These are phyloP conservation scores for Globisporangium cystogenes DNA, from an alignment of 352 stramenopile genomes.

Conservation along the genomic window DNA sequence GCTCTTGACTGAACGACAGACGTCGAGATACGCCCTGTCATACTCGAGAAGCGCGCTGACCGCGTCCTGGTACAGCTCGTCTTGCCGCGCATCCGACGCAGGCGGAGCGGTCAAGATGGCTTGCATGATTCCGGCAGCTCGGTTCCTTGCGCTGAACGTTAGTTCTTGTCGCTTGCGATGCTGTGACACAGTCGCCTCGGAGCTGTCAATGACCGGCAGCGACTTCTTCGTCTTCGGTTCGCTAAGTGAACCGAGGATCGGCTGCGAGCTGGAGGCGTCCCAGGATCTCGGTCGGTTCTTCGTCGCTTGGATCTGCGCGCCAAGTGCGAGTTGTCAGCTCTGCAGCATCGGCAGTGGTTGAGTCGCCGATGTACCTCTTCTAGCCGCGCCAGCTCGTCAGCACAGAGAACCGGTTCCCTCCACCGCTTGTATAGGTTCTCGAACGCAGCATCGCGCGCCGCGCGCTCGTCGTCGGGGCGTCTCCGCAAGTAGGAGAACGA, in stretches of 20 bases:
- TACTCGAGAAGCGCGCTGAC: conserved; percentile 25
- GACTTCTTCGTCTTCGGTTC: neutral
- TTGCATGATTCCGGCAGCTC: conserved; percentile 11
- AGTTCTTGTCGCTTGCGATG: conserved; percentile 1
- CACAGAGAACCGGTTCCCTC: conserved; percentile 21
- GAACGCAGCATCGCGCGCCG: conserved; percentile 19
- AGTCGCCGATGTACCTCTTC: conserved; percentile 20
- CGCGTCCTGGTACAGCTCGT: conserved; percentile 31
- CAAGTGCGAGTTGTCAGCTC: neutral
- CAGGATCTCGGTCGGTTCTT: conserved; percentile 21
- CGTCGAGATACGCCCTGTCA: conserved; percentile 23
- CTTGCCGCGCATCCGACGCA: conserved; percentile 6
- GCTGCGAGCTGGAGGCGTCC: conserved; percentile 7
- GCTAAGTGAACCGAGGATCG: neutral
- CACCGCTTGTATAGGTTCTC: conserved; percentile 26
- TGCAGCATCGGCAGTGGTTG: too few species aligned
- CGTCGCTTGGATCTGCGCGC: conserved; percentile 16
- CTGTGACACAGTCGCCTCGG: neutral
- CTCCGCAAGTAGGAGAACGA: conserved; percentile 28
- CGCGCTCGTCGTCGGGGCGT: conserved; percentile 22
- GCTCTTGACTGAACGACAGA: conserved; percentile 9
- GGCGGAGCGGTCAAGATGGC: conserved; percentile 9
- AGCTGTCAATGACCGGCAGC: neutral
- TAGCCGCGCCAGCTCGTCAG: conserved; percentile 31
- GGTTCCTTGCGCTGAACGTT: conserved; percentile 14